Conservation (phyloP, 2,329 filamentous ascomycete genomes). For the Dactylonectria estremocensis region DNA sequence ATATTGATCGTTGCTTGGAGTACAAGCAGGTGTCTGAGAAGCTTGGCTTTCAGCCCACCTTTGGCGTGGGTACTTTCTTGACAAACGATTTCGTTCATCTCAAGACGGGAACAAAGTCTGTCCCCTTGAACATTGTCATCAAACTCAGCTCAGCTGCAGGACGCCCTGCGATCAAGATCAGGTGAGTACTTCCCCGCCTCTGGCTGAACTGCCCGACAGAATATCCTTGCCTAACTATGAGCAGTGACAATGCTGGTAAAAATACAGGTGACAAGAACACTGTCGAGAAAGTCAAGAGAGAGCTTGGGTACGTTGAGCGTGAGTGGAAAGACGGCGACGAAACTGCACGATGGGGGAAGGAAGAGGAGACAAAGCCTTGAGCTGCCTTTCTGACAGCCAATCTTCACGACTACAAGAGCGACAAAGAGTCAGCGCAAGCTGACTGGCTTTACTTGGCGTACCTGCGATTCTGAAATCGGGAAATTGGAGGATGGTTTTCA, state of each 20-base stretch:
- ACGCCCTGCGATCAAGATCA: slow-evolving; percentile 91
- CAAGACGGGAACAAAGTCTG: slow-evolving; percentile 84
- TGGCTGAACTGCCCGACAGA: rapidly evolving
- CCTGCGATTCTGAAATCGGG: slow-evolving; percentile 1
- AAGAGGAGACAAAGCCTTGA: slow-evolving; percentile 40
- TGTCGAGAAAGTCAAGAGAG: slow-evolving; percentile 86
- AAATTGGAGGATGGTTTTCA: slow-evolving; percentile 3
- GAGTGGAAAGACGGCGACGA: slow-evolving; percentile 89
- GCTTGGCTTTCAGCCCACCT: slow-evolving; percentile 86
- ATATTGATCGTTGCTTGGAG: slow-evolving; percentile 90
- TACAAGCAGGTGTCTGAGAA: slow-evolving; percentile 89
- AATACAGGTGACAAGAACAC: slow-evolving; percentile 90
- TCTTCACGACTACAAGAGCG: slow-evolving; percentile 10
- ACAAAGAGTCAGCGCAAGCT: slow-evolving; percentile 28
- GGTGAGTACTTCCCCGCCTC: slow-evolving; percentile 49
- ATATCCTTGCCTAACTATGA: slow-evolving; percentile 31
- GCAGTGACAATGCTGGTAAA: slow-evolving; percentile 86
- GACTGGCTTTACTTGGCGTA: not conserved
- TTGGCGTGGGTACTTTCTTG: slow-evolving; percentile 95
- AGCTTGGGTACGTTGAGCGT: slow-evolving; percentile 89
- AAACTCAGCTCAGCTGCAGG: slow-evolving; percentile 91
- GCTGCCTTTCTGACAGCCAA: not conserved
- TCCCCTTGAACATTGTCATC: slow-evolving; percentile 97
- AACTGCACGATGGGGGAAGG: slow-evolving; percentile 82
- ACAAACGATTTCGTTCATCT: slow-evolving; percentile 92